Evolutionary conservation across 768 basidiomycete genomes (phyloP).

Genomic region (Boletellus ananiceps): DNA sequence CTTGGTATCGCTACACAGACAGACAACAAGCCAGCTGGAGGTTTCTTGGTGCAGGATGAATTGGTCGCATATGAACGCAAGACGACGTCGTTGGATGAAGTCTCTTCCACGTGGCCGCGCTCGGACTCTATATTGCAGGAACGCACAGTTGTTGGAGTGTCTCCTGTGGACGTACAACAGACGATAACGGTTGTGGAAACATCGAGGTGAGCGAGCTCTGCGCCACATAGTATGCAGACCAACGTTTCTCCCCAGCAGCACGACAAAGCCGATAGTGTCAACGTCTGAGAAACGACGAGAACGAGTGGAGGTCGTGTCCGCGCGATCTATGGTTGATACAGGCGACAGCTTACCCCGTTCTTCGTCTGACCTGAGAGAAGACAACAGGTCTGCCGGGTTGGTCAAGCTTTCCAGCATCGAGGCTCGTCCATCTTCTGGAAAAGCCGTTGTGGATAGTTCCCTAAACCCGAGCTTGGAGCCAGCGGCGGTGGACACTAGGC

Average conservation of each 20-base stretch:
- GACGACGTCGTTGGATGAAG: neutral
- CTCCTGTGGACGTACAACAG: slow-evolving; percentile 1
- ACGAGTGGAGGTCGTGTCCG: neutral
- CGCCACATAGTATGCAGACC: neutral
- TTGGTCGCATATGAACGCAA: neutral
- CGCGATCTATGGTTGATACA: neutral
- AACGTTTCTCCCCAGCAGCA: slow-evolving; percentile 1
- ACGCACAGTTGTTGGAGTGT: neutral
- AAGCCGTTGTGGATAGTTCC: neutral
- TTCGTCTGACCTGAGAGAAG: neutral
- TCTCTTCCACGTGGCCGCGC: neutral
- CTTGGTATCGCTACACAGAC: neutral
- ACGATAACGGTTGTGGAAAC: neutral
- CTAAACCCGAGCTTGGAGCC: neutral
- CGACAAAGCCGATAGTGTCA: neutral
- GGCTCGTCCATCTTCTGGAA: neutral
- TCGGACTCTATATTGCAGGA: neutral
- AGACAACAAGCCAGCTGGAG: neutral
- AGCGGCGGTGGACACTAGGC: neutral
- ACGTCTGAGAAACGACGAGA: neutral
- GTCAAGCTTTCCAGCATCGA: neutral
- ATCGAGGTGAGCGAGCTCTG: neutral
- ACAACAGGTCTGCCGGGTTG: neutral
- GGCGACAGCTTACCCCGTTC: too few species aligned
- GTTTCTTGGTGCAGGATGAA: neutral